These are phyloP conservation scores for Pseudotsuga menziesii DNA, from an alignment of 75 land plant genomes.

Conservation along the genomic window DNA sequence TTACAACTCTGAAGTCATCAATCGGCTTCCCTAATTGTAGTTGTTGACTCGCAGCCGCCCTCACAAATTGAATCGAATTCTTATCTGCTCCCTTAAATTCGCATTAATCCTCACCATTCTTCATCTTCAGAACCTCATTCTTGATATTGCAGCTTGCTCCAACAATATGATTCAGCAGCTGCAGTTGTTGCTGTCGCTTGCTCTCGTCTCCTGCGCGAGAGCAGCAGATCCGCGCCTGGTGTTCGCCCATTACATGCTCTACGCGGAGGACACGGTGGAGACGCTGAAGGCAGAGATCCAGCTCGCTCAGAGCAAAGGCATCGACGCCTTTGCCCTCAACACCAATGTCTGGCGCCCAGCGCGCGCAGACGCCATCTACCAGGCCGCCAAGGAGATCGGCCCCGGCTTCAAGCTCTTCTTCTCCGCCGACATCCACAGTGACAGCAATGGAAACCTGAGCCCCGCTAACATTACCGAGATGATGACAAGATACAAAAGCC, in stretches of 20 bases:
- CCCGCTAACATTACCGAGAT: slow-evolving; percentile 1
- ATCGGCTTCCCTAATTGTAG: too few species aligned
- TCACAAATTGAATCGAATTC: too few species aligned
- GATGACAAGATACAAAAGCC: slow-evolving; percentile 11
- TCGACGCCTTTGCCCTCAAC: slow-evolving; percentile 35
- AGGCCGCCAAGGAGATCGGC: background rate
- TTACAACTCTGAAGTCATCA: too few species aligned
- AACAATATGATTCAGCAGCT: too few species aligned
- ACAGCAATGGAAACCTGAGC: slow-evolving; percentile 7
- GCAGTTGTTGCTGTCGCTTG: too few species aligned
- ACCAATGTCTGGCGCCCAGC: slow-evolving; percentile 9
- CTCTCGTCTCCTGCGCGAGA: too few species aligned
- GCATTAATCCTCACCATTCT: too few species aligned
- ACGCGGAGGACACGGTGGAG: slow-evolving; percentile 1
- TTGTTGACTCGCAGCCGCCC: too few species aligned
- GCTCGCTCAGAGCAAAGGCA: slow-evolving; percentile 20
- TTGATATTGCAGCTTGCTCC: too few species aligned
- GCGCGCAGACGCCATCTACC: slow-evolving; percentile 8
- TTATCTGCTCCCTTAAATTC: too few species aligned
- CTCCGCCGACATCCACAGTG: slow-evolving; percentile 18
- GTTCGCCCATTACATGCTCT: slow-evolving; percentile 6
- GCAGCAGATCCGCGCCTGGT: too few species aligned
- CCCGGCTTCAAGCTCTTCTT: slow-evolving; percentile 21
- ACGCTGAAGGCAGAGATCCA: slow-evolving; percentile 18
- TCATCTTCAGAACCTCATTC: too few species aligned